These are phyloP conservation scores for Perkinsus olseni DNA, from an alignment of 169 alveolate species.

Conservation along the genomic window DNA sequence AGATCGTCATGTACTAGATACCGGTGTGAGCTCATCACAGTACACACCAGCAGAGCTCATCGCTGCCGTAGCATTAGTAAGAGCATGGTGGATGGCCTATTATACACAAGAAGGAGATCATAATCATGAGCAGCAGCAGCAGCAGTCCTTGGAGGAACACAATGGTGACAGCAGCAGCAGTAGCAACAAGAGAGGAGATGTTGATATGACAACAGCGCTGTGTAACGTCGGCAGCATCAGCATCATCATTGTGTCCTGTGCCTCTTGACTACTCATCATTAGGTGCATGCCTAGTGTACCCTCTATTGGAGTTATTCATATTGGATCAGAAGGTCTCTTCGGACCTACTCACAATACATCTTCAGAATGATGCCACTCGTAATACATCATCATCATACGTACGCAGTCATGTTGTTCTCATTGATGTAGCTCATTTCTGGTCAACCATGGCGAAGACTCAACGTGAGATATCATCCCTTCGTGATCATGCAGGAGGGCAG, in stretches of 20 bases:
- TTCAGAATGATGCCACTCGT: neutral
- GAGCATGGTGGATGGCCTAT: neutral
- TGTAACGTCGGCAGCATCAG: neutral
- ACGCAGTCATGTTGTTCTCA: neutral
- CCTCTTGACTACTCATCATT: neutral
- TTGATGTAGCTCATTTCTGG: neutral
- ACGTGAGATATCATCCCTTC: neutral
- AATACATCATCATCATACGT: neutral
- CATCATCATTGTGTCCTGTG: neutral
- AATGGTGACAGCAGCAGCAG: too few species aligned
- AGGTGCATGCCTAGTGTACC: neutral
- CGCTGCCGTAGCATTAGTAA: neutral
- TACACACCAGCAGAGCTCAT: neutral
- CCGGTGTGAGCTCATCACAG: neutral
- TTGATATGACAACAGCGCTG: neutral
- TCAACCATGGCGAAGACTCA: neutral
- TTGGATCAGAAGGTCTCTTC: neutral
- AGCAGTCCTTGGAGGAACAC: too few species aligned
- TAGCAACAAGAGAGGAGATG: neutral
- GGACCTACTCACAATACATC: neutral
- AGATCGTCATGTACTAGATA: neutral
- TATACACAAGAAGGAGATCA: neutral
- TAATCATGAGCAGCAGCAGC: too few species aligned
- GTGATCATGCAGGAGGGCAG: neutral
- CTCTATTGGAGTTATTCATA: neutral